Percentiles rank a stretch among this genome's conserved stretches.
Evolutionary conservation across 2,329 filamentous ascomycete genomes (phyloP).

Genomic region (Penicillium freii): DNA sequence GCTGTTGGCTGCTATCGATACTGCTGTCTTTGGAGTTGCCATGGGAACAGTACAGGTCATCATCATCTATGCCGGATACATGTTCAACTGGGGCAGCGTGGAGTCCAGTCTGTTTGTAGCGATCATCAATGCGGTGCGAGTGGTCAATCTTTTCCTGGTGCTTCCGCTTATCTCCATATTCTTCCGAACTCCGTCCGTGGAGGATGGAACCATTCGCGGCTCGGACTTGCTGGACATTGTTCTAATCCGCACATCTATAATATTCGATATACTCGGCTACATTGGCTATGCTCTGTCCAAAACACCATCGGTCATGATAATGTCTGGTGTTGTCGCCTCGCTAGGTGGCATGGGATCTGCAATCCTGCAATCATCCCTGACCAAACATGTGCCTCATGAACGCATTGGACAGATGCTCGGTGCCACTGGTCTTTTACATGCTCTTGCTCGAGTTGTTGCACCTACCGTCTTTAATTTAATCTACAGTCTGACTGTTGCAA

Average conservation of each 20-base stretch:
- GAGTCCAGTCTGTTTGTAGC: constrained; percentile 81
- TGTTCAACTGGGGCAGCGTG: constrained; percentile 78
- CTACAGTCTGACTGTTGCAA: constrained; percentile 76
- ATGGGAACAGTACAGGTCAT: constrained; percentile 80
- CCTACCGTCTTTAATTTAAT: constrained; percentile 83
- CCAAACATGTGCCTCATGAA: constrained; percentile 84
- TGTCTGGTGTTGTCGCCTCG: constrained; percentile 69
- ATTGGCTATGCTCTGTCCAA: constrained; percentile 69
- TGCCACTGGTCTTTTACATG: constrained; percentile 81
- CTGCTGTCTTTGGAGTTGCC: constrained; percentile 74
- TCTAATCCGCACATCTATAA: constrained; percentile 70
- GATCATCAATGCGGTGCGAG: constrained; percentile 72
- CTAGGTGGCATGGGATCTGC: constrained; percentile 83
- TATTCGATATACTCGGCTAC: constrained; percentile 74
- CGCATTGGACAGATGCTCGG: constrained; percentile 84
- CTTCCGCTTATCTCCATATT: constrained; percentile 76
- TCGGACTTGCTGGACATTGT: constrained; percentile 75
- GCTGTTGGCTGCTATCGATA: constrained; percentile 75
- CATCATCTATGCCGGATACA: constrained; percentile 76
- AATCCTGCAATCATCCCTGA: constrained; percentile 77
- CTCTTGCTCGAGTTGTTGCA: constrained; percentile 72
- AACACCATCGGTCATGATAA: constrained; percentile 63
- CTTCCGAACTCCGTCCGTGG: constrained; percentile 53
- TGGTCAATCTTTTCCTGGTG: constrained; percentile 69
- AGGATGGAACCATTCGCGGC: constrained; percentile 58